phyloP scores from a whole-genome alignment of 202 grass and related monocot genomes.

The Carex arenaria region DNA sequence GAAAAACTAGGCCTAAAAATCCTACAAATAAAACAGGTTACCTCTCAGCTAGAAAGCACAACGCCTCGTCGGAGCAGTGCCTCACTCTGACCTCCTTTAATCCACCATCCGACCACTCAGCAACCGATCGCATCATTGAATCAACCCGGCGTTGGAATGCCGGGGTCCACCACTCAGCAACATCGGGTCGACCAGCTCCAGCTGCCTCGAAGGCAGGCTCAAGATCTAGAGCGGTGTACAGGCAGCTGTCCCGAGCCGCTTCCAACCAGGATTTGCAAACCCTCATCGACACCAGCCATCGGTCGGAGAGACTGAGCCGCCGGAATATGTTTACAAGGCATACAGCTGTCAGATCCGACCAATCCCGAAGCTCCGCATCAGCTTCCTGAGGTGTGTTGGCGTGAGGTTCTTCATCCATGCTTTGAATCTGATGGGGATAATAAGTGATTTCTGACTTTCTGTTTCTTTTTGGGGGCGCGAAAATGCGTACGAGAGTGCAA shows the following conservation, averaged over 20 bases:
- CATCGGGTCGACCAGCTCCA: slow-evolving; percentile 30
- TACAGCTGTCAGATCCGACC: slow-evolving; percentile 69
- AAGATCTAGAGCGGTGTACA: slow-evolving; percentile 53
- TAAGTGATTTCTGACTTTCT: background rate
- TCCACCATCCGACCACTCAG: slow-evolving; percentile 41
- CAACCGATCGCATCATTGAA: slow-evolving; percentile 62
- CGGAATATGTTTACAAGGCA: slow-evolving; percentile 69
- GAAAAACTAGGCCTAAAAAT: slow-evolving; percentile 5
- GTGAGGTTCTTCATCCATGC: background rate
- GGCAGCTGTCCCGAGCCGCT: slow-evolving; percentile 37
- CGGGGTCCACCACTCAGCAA: slow-evolving; percentile 71
- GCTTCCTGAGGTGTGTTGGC: background rate
- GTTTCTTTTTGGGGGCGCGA: background rate
- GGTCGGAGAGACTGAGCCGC: slow-evolving; percentile 49
- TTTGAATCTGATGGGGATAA: background rate
- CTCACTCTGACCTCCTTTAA: slow-evolving; percentile 44
- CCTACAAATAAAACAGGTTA: slow-evolving; percentile 13
- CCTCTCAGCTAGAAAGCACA: slow-evolving; percentile 59
- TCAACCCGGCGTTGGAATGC: slow-evolving; percentile 79
- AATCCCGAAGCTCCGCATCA: slow-evolving; percentile 33
- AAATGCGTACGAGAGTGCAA: background rate
- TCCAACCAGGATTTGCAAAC: slow-evolving; percentile 73
- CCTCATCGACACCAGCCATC: slow-evolving; percentile 61
- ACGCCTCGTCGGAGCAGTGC: slow-evolving; percentile 69
- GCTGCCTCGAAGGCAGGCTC: slow-evolving; percentile 42